A percentile compares a stretch with the other conserved stretches of the same genome.
Conservation (phyloP, 345 rosid genomes). For the Heritiera fomes region DNA sequence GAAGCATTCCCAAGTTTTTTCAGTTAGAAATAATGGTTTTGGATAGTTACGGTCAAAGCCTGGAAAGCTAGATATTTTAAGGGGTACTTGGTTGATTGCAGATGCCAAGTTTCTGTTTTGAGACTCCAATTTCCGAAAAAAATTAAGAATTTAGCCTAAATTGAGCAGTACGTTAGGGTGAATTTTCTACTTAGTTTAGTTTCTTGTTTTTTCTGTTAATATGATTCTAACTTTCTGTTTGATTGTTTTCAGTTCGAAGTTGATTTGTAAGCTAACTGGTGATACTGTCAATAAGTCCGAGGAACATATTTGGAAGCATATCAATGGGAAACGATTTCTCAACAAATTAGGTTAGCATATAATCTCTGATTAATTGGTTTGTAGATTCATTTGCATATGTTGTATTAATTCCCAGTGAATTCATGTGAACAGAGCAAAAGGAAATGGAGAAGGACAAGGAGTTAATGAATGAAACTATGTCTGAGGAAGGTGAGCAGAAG, state of each 20-base stretch:
- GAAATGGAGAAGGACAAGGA: constrained; percentile 43
- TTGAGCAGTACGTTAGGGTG: neutral
- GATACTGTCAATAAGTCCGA: constrained; percentile 83
- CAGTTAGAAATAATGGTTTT: neutral
- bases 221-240: constrained; percentile 11
- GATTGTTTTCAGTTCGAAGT: constrained; percentile 57
- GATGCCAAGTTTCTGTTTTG: neutral
- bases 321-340: constrained; percentile 82
- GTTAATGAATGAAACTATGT: constrained; percentile 23
- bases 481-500: constrained; percentile 29
- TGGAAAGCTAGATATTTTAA: neutral
- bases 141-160: neutral
- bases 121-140: neutral
- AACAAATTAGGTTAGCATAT: constrained; percentile 61
- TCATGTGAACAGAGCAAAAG: constrained; percentile 56
- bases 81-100: neutral
- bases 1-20: neutral
- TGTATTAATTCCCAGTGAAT: constrained; percentile 8
- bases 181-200: neutral
- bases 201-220: neutral
- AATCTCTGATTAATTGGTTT: neutral
- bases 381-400: neutral
- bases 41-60: neutral
- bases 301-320: constrained; percentile 93
- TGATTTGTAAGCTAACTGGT: constrained; percentile 85